Conservation (phyloP, 176 grass and related monocot genomes). For the Carex pumila region DNA sequence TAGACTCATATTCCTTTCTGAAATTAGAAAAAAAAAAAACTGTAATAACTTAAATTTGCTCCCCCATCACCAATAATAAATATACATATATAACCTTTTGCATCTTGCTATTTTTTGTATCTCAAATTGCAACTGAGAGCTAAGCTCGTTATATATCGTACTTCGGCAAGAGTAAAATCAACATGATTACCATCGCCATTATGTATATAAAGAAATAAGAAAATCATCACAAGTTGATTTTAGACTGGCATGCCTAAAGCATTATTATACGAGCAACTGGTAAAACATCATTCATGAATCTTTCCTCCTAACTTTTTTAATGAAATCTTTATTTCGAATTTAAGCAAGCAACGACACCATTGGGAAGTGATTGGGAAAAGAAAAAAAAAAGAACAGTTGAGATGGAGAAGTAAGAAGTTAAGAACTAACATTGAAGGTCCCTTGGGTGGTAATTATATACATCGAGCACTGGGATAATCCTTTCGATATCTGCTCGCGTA, state of each 20-base stretch:
- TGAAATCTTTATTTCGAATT: background rate
- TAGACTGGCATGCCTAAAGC: background rate
- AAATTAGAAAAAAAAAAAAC: background rate
- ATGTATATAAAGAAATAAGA: background rate
- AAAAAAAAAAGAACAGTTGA: background rate
- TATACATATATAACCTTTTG: background rate
- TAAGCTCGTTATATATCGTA: background rate
- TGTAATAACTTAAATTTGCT: background rate
- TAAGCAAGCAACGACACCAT: background rate
- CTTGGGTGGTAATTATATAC: constrained; percentile 54
- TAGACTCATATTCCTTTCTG: no score
- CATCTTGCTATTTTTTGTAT: background rate
- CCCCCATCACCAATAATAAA: background rate
- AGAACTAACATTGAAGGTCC: constrained; percentile 42
- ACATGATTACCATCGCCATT: background rate
- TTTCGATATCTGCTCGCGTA: constrained; percentile 25
- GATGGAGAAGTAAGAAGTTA: background rate
- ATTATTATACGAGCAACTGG: background rate
- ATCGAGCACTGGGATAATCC: constrained; percentile 57
- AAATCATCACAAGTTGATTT: background rate
- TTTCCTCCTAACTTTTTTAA: background rate
- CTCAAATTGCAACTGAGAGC: background rate
- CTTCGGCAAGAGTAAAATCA: background rate
- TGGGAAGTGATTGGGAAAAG: background rate
- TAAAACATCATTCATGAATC: background rate